Evolutionary conservation across 306 rosid genomes (phyloP), one percentile per base, ranked within the genome.

Genomic region (Casuarina cunninghamiana): DNA sequence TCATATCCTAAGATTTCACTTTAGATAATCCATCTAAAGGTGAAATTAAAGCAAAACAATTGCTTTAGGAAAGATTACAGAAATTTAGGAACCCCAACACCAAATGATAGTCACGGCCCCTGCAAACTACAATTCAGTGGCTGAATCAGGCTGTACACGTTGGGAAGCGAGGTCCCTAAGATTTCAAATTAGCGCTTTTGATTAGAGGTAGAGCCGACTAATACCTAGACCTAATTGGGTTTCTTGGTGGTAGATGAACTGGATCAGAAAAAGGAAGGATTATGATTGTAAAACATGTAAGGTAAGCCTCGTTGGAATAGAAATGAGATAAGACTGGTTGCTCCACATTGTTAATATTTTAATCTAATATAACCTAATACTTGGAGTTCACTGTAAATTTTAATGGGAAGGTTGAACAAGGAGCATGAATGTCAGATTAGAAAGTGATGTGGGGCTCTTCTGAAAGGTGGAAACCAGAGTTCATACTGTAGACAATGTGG

Each of bases 1-100:
- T 86, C 90, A 82, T 84, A 68, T 90, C 91, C 71, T 78, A 80
- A 84, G 86, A 83, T 84, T 84, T 76, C 81, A 77, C 87, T 83
- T 79, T 75, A 61, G 65, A 39, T 83, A 79, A 75, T 79, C 49
- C 61, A 75, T 57, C 35, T 45, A 76, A 85, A 83, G 83, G 90
- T 88, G 76, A 35, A 83, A 69, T 76, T 88, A 86, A 85, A 84
- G 88, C 86, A 82, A 76, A 78, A 67, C 65, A 76, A 74, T 77
- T 75, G 67, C 82, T 53, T 81, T 77, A 61, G 68, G 49, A 54
- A 75, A 83, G 70, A 44, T 73, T 10, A 55, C 16, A 37, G 63
- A 51, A 62, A 37, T 70, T 26, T 49, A 81, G 63, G 85, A 62
- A 62, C 2, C 44, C 69, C 39, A 58, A 39, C 39, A 26, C 3